Evolutionary conservation across 257 asterid species (phyloP).

Genomic region (Ehretia macrophylla): DNA sequence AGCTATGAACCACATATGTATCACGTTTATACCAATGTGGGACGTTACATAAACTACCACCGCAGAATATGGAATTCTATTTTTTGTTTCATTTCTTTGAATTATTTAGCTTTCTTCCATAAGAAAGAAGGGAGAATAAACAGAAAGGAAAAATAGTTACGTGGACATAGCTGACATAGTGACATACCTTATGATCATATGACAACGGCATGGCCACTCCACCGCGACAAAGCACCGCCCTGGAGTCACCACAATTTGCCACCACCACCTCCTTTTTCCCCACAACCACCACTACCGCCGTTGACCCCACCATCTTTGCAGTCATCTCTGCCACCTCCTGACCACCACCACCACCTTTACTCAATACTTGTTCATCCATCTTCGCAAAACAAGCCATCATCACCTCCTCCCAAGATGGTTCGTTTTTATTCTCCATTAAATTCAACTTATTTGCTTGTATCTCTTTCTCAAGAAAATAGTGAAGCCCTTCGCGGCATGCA

Average conservation of each 20-base stretch:
- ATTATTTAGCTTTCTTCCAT: too few species aligned
- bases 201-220: constrained; percentile 42
- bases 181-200: constrained; percentile 43
- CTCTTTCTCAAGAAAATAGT: constrained; percentile 27
- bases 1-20: too few species aligned
- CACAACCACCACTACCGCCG: constrained; percentile 52
- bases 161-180: too few species aligned
- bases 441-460: neutral
- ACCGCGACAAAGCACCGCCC: constrained; percentile 54
- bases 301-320: constrained; percentile 30
- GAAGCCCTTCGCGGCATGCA: constrained; percentile 40
- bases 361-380: constrained; percentile 40
- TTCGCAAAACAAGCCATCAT: constrained; percentile 31
- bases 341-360: neutral
- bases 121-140: too few species aligned
- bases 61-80: too few species aligned
- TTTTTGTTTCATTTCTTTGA: too few species aligned
- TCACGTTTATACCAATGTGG: too few species aligned
- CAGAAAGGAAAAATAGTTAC: neutral
- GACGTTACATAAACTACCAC: too few species aligned
- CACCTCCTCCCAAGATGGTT: constrained; percentile 46
- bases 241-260: constrained; percentile 64
- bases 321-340: neutral
- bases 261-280: constrained; percentile 50
- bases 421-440: neutral